Evolutionary conservation across 1,284 basidiomycete species (phyloP).

Genomic region (Trametes polyzona): DNA sequence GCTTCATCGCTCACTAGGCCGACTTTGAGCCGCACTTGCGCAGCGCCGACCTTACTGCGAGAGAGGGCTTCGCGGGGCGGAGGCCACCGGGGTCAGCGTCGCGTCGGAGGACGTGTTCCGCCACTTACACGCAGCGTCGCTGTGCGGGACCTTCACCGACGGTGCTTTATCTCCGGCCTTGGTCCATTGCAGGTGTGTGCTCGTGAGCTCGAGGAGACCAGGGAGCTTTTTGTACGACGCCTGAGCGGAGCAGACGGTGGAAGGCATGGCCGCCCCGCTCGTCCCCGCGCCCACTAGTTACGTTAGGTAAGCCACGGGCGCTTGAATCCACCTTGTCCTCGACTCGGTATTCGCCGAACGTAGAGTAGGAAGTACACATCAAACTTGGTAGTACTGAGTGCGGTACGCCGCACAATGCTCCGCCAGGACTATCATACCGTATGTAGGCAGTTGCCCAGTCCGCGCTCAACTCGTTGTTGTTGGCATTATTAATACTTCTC

Average conservation of each 20-base stretch:
- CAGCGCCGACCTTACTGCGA: conserved; percentile 79
- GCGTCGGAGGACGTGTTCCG: conserved; percentile 15
- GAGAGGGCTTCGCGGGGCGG: conserved; percentile 34
- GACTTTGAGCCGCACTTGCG: conserved; percentile 77
- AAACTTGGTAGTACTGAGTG: no score
- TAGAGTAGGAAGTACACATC: no score
- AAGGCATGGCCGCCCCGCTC: conserved; percentile 44
- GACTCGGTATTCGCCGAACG: no score
- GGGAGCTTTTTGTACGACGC: conserved; percentile 80
- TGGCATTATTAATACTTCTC: no score
- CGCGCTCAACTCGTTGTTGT: no score
- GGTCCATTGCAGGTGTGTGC: conserved; percentile 72
- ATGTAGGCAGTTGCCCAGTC: no score
- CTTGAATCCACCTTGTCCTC: no score
- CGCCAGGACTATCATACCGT: no score
- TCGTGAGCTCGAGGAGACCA: conserved; percentile 73
- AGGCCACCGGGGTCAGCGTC: conserved; percentile 7
- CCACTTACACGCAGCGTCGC: conserved; percentile 66
- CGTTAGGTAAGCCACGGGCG: conserved; percentile 36
- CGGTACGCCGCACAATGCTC: no score
- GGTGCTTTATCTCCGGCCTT: conserved; percentile 66
- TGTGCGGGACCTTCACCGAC: conserved; percentile 60
- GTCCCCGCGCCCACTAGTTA: conserved; percentile 22
- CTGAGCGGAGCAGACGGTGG: conserved; percentile 68
- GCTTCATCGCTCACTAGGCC: conserved; percentile 64